Base-by-base conservation (phyloP, 2,329 filamentous ascomycete species). In the Aspergillus bombycis region DNA sequence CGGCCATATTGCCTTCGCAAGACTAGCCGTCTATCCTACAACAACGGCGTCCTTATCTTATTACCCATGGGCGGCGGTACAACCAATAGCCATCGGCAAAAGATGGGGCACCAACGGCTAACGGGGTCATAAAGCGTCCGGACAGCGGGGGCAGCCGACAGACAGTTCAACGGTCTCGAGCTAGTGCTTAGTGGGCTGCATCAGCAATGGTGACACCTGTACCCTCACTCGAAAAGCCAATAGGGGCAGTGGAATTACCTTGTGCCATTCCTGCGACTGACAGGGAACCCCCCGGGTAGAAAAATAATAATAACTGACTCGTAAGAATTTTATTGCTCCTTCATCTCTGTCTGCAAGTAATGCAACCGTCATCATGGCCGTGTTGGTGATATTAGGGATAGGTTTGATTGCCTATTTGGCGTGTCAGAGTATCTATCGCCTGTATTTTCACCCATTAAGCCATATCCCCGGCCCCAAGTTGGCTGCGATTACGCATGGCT, bases 371-470 rank as follows among this genome's bases (percentile, higher is more conserved):
- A 36, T 1, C 7, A 54, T 54, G 52, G 32, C 52, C 10, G 11
- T 36, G 8, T 32, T 36, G 16, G 30, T n/a, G 11, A 36, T 34
- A 12, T 36, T 54, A 34, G 52, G 30, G 11, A 23, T 36, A 23
- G 52, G 19, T n/a, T 6, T 36, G 0, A 0, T 54, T 16, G 3
- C 28, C 19, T 55, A 36, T 11, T 38, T 11, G 32, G n/a, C 38
- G 30, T 0, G 30, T 9, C 57, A 21, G 9, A 53, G 45, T n/a
- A 58, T 74, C 46, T 75, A 79, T 53, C 68, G 74, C 34, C 66
- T 77, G 3, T 79, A 72, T 62, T 70, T 77, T 57, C 71, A 75
- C 50, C 75, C 74, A n/a, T 69, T 80, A 3, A 61, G 65, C 10
- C 58, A 67, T 8, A 72, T 80, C 19, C 76, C 72, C 1, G 77